Evolutionary conservation across 805 yeast genomes (phyloP), one percentile per base, ranked within the genome.

Genomic region (Cyberlindnera amylophila): DNA sequence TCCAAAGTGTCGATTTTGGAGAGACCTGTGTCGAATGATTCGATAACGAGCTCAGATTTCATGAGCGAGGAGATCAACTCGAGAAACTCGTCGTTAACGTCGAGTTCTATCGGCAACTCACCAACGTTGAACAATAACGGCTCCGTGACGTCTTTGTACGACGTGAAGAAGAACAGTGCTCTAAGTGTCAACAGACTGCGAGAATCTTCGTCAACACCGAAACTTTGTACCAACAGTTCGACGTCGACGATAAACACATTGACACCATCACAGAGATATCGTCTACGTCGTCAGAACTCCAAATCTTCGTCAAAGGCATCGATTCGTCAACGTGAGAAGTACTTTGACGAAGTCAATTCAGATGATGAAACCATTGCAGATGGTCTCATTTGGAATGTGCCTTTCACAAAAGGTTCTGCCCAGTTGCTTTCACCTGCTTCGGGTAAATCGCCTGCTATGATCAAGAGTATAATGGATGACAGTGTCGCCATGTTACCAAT

Each of bases 301-400:
- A 64, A 63, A 40, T 49, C 55, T 1, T 54, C 62, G 13, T 62
- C 65, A 13, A 58, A 67, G 34, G 49, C 58, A 13, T 50, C 65
- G 7, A 52, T 64, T 11, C 59, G 59, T 34, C 60, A 58, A 39
- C 62, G 62, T 35, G 74, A 70, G 41, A 58, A 64, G 45, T 63
- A 52, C 43, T 69, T 63, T 51, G 73, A 69, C 15, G 66, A 66
- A 19, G 38, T 59, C 56, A 70, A 69, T 21, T 40, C 40, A 23
- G 62, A 48, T 18, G 72, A 70, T 15, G 47, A 41, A 9, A 36
- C 44, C 19, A 58, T 67, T 19, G 71, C 65, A 32, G 70, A 68
- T 42, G 61, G 70, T 0, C 39, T 67, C 13, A 71, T 75, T 42
- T 76, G 74, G 69, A 75, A 76, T 47, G 77, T 77, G 10, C 82